phyloP scores from a whole-genome alignment of 2,329 filamentous ascomycete species.

The Ascomycota sp. region DNA sequence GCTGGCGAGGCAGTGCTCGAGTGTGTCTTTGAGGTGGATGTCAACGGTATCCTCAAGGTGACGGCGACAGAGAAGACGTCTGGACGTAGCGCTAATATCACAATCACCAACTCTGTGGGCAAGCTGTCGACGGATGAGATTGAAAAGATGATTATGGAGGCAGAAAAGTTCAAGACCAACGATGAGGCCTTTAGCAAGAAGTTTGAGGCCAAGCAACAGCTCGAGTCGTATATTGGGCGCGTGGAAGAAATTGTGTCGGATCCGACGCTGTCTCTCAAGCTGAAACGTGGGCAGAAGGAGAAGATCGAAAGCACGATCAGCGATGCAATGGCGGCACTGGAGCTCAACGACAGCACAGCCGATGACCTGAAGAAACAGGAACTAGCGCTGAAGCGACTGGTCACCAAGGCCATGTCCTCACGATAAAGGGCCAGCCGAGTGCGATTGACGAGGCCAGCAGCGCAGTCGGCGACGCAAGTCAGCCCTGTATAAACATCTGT shows the following conservation, averaged over 20 bases:
- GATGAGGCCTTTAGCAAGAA: conserved; percentile 99
- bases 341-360: conserved; percentile 76
- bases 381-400: conserved; percentile 86
- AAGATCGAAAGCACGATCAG: conserved; percentile 96
- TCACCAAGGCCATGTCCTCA: conserved; percentile 95
- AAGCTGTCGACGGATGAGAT: conserved; percentile 92
- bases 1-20: conserved; percentile 94
- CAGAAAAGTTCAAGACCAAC: conserved; percentile 95
- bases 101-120: conserved; percentile 97
- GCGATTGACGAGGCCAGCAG: too few relatives aligned
- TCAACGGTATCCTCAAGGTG: conserved; percentile 99
- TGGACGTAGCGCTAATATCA: conserved; percentile 96
- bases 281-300: conserved; percentile 98
- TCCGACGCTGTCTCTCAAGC: conserved; percentile 84
- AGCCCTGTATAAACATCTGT: too few relatives aligned
- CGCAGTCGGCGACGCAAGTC: too few relatives aligned
- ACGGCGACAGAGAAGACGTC: conserved; percentile 98
- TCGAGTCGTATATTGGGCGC: conserved; percentile 95
- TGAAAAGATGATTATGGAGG: conserved; percentile 92
- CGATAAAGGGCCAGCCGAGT: conserved; percentile 42
- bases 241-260: conserved; percentile 98
- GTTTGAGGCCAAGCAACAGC: conserved; percentile 97
- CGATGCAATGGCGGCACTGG: conserved; percentile 93
- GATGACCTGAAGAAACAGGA: conserved; percentile 99
- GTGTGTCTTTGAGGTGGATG: conserved; percentile 97